phyloP scores from a whole-genome alignment of 2,329 filamentous ascomycete species.

The Fusarium burgessii region DNA sequence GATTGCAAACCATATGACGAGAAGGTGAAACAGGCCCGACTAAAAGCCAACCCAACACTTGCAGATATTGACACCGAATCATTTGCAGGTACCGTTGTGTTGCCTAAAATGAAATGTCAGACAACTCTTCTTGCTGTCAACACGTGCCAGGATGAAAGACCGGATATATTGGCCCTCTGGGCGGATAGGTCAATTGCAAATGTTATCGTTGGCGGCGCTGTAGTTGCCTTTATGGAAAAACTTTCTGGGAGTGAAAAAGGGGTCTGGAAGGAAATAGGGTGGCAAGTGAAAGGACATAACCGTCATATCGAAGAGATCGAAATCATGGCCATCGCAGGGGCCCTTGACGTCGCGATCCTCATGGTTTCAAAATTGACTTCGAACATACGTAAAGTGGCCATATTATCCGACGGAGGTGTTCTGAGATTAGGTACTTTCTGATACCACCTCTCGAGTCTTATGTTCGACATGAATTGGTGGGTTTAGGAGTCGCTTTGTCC shows the following conservation, averaged over 20 bases:
- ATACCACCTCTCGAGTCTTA: background rate
- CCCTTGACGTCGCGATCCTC: background rate
- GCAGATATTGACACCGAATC: background rate
- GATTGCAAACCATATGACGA: background rate
- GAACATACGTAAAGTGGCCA: background rate
- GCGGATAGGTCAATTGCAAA: background rate
- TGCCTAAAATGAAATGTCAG: background rate
- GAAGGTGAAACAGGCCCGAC: background rate
- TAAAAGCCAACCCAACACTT: background rate
- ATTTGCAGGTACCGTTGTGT: background rate
- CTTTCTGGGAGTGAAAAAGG: background rate
- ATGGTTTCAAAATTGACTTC: background rate
- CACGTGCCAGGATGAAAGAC: background rate
- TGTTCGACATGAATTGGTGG: background rate
- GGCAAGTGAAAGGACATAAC: background rate
- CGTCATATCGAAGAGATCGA: background rate
- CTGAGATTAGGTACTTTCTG: background rate
- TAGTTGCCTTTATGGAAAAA: background rate
- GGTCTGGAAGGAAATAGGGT: background rate
- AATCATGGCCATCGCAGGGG: background rate
- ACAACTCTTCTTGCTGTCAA: background rate
- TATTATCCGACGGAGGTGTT: conserved; percentile 1
- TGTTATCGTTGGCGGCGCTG: background rate
- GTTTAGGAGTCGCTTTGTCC: background rate
- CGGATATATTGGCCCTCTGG: background rate